These are phyloP conservation scores for Aspergillus persii DNA, from an alignment of 2,329 filamentous ascomycete species.

Conservation along the genomic window DNA sequence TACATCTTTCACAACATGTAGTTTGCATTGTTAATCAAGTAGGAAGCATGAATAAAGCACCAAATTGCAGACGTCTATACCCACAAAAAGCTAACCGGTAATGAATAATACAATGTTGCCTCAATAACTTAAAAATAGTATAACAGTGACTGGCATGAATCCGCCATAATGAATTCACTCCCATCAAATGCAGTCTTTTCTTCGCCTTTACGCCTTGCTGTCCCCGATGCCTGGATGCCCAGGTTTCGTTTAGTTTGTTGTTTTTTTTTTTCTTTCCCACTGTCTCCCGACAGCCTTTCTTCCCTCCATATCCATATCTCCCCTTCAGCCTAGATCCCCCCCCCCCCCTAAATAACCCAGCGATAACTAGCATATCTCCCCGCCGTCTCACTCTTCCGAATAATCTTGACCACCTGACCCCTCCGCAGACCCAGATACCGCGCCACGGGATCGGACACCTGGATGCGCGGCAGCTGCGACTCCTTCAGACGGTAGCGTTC, in stretches of 20 bases:
- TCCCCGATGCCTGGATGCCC: background rate
- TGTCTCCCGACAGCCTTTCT: no score
- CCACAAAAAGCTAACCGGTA: no score
- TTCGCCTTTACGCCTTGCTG: background rate
- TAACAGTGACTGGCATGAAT: background rate
- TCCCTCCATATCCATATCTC: background rate
- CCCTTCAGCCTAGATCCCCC: no score
- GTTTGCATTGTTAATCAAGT: no score
- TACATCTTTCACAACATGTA: no score
- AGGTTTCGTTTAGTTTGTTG: background rate
- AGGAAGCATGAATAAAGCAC: no score
- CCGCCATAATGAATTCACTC: background rate
- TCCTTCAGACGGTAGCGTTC: slow-evolving; percentile 94
- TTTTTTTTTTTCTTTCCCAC: background rate
- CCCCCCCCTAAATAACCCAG: slow-evolving; percentile 51
- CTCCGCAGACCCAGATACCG: slow-evolving; percentile 86
- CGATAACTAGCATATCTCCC: slow-evolving; percentile 96
- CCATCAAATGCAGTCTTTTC: background rate
- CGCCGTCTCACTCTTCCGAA: slow-evolving; percentile 90
- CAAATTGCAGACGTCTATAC: no score
- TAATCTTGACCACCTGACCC: slow-evolving; percentile 97
- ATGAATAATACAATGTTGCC: background rate
- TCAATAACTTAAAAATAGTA: background rate
- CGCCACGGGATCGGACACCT: slow-evolving; percentile 87
- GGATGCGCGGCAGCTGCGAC: slow-evolving; percentile 90